A percentile compares a stretch with the other conserved stretches of the same genome.
Evolutionary conservation across 208 protist genomes (phyloP).

Genomic region (Acanthamoeba healyi): DNA sequence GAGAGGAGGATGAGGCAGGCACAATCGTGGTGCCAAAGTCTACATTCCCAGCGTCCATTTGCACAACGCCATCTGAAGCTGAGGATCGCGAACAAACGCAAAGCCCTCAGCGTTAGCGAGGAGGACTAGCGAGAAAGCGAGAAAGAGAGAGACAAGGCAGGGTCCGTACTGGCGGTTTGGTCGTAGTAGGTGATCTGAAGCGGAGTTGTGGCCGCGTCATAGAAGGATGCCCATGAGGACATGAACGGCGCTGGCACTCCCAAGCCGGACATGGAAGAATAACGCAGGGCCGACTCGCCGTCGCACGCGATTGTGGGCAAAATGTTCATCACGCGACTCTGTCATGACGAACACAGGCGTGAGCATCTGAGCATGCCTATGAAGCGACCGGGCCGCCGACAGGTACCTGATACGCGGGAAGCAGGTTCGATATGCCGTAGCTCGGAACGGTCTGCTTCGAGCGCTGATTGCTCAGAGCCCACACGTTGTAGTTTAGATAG

Average conservation of each 20-base stretch:
- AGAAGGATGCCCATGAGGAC: background rate
- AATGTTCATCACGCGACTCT: background rate
- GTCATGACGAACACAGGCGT: background rate
- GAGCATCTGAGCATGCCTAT: too few relatives aligned
- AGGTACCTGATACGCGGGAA: background rate
- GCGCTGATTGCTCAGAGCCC: background rate
- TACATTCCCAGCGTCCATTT: background rate
- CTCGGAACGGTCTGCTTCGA: background rate
- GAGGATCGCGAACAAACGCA: background rate
- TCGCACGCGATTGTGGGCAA: background rate
- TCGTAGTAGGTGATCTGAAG: constrained; percentile 1
- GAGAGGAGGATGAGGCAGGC: too few relatives aligned
- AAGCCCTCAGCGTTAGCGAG: too few relatives aligned
- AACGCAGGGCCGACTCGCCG: background rate
- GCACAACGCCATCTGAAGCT: background rate
- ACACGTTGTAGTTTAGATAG: background rate
- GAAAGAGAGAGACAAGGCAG: too few relatives aligned
- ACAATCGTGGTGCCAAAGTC: background rate
- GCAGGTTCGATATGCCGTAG: background rate
- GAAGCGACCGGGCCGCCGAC: too few relatives aligned
- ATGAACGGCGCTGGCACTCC: background rate
- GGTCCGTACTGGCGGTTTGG: background rate
- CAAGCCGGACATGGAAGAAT: background rate
- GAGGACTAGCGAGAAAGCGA: too few relatives aligned
- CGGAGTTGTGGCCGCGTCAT: background rate